Base-by-base conservation (phyloP, 2,329 filamentous ascomycete genomes). In the Cladosporium sp. region DNA sequence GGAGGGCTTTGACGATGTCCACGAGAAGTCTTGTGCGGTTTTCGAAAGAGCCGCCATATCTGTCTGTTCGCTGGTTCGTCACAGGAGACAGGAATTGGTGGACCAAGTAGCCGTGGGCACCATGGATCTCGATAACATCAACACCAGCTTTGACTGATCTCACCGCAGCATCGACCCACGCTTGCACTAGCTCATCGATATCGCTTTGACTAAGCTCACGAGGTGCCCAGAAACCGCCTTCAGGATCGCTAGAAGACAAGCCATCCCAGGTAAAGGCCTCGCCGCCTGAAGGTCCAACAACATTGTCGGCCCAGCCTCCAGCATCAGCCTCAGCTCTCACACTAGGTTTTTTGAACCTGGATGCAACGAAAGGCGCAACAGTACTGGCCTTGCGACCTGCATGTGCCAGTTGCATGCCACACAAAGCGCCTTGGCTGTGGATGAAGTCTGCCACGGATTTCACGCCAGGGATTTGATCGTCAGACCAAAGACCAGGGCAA, bases 91-190 rank as follows among this genome's bases (percentile, higher is more conserved):
- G 62, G 75, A 93, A 93, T 6, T 79, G 75, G 64, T 86, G 84
- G 0, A 93, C 75, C 0, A 94, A 80, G 68, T 92, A 94, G 1
- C 90, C 89, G 67, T 94, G 90, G 0, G 89, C 90, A 63, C 81
- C 83, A 75, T 94, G 90, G 47, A 95, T 84, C 71, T 95, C 90
- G 59, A 94, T 85, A 3, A 87, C 82, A 70, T 96, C 90, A 37
- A 89, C 82, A 0, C 90, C 91, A 1, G 86, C 88, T 36, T 70
- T 69, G 5, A 80, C 62, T 12, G 75, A 69, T 19, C 78, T 72
- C 60, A 82, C 75, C 2, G 92, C 73, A 1, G 89, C 83, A 37
- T 79, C 80, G 6, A 79, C 84, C 76, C 84, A 94, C 19, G 81
- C 81, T 42, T 75, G 70, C 65, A 91, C 86, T 38, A 90, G 73